A percentile compares a stretch with the other conserved stretches of the same genome.
These are phyloP conservation scores for Pichia sp. DNA, from an alignment of 1,139 yeast species.

Conservation along the genomic window DNA sequence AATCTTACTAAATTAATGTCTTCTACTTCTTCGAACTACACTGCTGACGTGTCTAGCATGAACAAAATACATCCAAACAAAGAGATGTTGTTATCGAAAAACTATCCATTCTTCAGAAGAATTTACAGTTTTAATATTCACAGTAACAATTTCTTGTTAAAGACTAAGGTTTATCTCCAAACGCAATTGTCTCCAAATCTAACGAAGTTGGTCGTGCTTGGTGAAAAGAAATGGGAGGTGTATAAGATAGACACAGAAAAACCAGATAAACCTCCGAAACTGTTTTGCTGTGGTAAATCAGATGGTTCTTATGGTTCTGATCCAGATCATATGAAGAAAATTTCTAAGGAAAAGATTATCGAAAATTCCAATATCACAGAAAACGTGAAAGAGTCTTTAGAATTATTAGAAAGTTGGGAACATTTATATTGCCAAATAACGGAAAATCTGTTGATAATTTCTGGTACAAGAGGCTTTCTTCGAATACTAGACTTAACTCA, in stretches of 20 bases:
- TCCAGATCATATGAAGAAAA: slow-evolving; percentile 37
- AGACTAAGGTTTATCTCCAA: slow-evolving; percentile 49
- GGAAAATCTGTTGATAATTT: slow-evolving; percentile 56
- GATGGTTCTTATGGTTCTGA: slow-evolving; percentile 64
- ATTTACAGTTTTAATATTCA: slow-evolving; percentile 65
- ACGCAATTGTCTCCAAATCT: slow-evolving; percentile 67
- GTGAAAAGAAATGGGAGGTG: slow-evolving; percentile 72
- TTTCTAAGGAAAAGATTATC: slow-evolving; percentile 21
- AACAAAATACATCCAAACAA: slow-evolving; percentile 37
- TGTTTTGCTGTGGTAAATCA: slow-evolving; percentile 66
- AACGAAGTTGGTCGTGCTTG: slow-evolving; percentile 60
- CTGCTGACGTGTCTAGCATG: slow-evolving; percentile 4
- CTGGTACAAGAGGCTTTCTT: slow-evolving; percentile 73
- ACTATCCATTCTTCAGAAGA: slow-evolving; percentile 81
- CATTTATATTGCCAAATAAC: slow-evolving; percentile 66
- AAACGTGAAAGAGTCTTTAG: slow-evolving; percentile 22
- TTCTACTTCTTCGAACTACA: slow-evolving; percentile 10
- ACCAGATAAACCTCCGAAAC: slow-evolving; percentile 47
- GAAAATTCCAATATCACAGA: slow-evolving; percentile 27
- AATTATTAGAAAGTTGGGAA: slow-evolving; percentile 49
- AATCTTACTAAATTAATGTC: slow-evolving; percentile 24
- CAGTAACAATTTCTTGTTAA: slow-evolving; percentile 43
- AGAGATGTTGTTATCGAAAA: slow-evolving; percentile 69
- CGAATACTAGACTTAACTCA: slow-evolving; percentile 59
- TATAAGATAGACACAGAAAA: slow-evolving; percentile 46